Evolutionary conservation across 768 basidiomycete genomes (phyloP), one percentile per base, ranked within the genome.

Genomic region (Lentinula detonsa): DNA sequence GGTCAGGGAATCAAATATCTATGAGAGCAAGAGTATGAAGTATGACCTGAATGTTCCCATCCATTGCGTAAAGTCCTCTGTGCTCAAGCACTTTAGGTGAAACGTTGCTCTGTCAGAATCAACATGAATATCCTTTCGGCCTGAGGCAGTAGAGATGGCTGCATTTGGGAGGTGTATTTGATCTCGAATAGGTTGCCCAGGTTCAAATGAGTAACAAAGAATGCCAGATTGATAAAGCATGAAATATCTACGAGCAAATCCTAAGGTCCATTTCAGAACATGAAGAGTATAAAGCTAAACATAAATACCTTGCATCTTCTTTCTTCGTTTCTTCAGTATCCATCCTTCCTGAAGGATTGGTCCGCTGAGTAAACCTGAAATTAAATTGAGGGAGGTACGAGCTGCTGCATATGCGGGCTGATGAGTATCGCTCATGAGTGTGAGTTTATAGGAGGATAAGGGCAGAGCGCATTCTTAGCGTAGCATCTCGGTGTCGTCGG

Each of bases 221-320:
- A 85, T 70, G 9, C 91, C 91, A 9, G 85, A 83, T 40, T 83
- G 78, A 64, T 83, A 75, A 9, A 94, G 76, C 39, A 81, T 81
- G 66, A 94, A 93, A 74, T 91, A 91, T 49, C 91, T 86, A 55
- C 90, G 87, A 16, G 91, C 92, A 73, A 91, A 93, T 9, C 92
- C 92, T 93, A 69, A 8, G 13, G 43, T 62, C 45, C 50, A 35
- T 35, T 58, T 51, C 40, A 33, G 55, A 53, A 1, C 55, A n/a
- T 9, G 46, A 10, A 21, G 21, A 16, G 1, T 21, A 10, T 34
- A 46, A 34, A 23, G 33, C 64, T 9, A 3, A 28, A 46, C 7
- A 57, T 28, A 9, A 72, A 54, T 65, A 86, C 91, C 91, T 77
- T 93, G 92, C 88, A 93, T 87, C 76, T 84, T 91, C 80, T 91